phyloP scores from a whole-genome alignment of 2,329 filamentous ascomycete genomes.

The Emergomyces pasteurianus region DNA sequence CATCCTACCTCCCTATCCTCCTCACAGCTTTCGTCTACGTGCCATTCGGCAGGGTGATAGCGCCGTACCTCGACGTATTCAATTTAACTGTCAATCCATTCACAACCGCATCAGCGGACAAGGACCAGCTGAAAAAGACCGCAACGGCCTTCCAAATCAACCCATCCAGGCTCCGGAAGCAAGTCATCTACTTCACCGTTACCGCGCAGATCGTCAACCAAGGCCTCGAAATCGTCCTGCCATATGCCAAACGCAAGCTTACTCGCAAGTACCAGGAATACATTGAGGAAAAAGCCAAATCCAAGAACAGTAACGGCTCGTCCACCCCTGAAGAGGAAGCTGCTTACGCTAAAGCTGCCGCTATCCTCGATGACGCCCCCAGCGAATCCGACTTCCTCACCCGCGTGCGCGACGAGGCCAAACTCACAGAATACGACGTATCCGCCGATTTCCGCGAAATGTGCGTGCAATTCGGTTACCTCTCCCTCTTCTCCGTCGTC shows the following conservation, averaged over 20 bases:
- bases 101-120: background rate
- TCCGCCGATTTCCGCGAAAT: constrained; percentile 86
- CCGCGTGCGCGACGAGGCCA: constrained; percentile 70
- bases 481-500: constrained; percentile 81
- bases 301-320: constrained; percentile 13
- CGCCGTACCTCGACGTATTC: constrained; percentile 79
- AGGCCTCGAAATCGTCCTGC: constrained; percentile 70
- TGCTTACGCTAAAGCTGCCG: constrained; percentile 31
- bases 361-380: constrained; percentile 51
- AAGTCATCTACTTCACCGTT: constrained; percentile 62
- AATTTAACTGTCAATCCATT: constrained; percentile 61
- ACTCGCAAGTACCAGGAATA: constrained; percentile 70
- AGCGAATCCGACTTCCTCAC: constrained; percentile 72
- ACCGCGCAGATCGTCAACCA: constrained; percentile 75
- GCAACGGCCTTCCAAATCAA: constrained; percentile 63
- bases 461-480: constrained; percentile 79
- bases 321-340: constrained; percentile 9
- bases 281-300: constrained; percentile 36
- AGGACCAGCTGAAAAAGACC: constrained; percentile 18
- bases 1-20: constrained; percentile 83
- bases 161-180: constrained; percentile 75
- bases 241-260: constrained; percentile 67
- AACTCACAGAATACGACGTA: constrained; percentile 77
- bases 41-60: constrained; percentile 72
- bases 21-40: constrained; percentile 91